Percentiles rank a stretch among this genome's conserved stretches.
phyloP scores from a whole-genome alignment of 331 rosid genomes.

The Malus hybrid region DNA sequence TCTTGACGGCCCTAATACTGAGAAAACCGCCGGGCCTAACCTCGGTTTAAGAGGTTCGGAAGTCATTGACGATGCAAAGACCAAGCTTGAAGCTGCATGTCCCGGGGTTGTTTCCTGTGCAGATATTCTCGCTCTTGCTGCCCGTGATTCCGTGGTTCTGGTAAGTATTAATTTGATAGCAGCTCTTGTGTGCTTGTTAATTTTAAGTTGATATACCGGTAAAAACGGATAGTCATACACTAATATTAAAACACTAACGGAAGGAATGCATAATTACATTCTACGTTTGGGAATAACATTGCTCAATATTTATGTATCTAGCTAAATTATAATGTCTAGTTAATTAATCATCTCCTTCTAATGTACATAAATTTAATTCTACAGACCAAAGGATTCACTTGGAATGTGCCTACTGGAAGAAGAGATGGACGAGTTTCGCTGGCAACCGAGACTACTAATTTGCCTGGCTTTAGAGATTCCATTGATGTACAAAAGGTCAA shows the following conservation, averaged over 20 bases:
- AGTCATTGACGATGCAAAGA: conserved; percentile 50
- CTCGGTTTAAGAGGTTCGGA: conserved; percentile 27
- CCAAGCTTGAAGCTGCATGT: conserved; percentile 43
- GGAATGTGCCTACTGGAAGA: conserved; percentile 59
- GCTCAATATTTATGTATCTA: no score
- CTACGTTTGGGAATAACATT: no score
- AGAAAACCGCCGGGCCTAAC: conserved; percentile 27
- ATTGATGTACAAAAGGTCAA: conserved; percentile 35
- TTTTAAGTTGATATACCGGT: no score
- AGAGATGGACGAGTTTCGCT: conserved; percentile 50
- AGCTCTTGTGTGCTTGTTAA: no score
- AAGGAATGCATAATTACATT: no score
- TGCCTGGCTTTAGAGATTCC: conserved; percentile 38
- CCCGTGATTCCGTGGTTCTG: conserved; percentile 48
- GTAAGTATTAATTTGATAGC: conserved; percentile 5
- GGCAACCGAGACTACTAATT: conserved; percentile 15
- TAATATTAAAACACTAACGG: no score
- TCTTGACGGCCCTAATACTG: conserved; percentile 30
- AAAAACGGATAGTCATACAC: no score
- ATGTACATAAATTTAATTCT: no score
- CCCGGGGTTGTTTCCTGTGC: conserved; percentile 61
- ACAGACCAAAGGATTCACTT: conserved; percentile 45
- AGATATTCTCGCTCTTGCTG: conserved; percentile 53
- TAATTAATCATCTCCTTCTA: no score
- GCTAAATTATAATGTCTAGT: no score